Percentiles rank a stretch among this genome's conserved stretches.
Conservation (phyloP, 345 rosid genomes). For the Eucalyptus leucophloia region DNA sequence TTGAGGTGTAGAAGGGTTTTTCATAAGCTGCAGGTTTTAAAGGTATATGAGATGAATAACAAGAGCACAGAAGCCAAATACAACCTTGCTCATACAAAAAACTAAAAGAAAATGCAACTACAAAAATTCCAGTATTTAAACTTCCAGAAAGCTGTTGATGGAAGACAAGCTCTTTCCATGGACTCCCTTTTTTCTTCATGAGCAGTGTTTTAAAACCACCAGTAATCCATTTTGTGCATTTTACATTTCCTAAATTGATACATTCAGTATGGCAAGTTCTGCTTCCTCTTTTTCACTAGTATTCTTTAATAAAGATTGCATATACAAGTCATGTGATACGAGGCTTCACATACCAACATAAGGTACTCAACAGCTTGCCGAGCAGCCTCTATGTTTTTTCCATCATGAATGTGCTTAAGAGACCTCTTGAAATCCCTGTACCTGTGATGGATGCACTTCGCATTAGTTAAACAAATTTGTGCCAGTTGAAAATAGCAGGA, state of each 20-base stretch:
- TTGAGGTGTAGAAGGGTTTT: constrained; percentile 79
- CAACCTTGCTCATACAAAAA: neutral
- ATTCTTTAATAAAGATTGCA: neutral
- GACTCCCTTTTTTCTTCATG: neutral
- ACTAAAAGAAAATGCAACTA: neutral
- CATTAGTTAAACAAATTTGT: neutral
- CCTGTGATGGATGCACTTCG: constrained; percentile 16
- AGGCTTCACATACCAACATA: constrained; percentile 29
- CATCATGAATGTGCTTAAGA: constrained; percentile 43
- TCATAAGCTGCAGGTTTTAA: constrained; percentile 66
- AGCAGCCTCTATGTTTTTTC: constrained; percentile 47
- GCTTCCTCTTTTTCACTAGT: neutral
- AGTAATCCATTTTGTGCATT: neutral
- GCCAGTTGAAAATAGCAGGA: neutral
- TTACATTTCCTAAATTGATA: neutral
- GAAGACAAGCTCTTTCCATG: neutral
- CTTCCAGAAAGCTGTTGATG: neutral
- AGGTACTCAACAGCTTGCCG: constrained; percentile 70
- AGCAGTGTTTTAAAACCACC: neutral
- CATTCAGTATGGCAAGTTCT: neutral
- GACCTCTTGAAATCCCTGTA: constrained; percentile 93
- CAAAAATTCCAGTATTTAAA: neutral
- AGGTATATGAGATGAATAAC: neutral
- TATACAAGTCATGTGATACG: neutral
- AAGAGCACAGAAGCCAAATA: neutral